These are phyloP conservation scores for Xylaria sp. DNA, from an alignment of 2,329 filamentous ascomycete genomes.

Conservation along the genomic window DNA sequence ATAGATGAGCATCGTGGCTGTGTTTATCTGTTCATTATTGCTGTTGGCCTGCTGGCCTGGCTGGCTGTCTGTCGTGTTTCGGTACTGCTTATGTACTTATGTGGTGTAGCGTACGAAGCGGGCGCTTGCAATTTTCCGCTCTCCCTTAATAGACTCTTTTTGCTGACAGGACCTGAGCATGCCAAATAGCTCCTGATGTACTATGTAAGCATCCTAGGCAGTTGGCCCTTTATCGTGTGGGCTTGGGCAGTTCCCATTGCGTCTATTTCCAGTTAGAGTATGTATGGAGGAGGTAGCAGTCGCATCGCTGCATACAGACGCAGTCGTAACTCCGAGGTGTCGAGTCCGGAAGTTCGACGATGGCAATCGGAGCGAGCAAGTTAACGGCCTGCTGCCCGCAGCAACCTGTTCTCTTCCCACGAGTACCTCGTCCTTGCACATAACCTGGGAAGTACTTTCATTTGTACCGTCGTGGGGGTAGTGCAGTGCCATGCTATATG, in stretches of 20 bases:
- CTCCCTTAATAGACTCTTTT: not conserved
- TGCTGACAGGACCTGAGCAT: not conserved
- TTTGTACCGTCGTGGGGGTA: slow-evolving; percentile 17
- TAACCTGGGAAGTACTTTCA: not conserved
- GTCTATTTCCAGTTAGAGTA: not conserved
- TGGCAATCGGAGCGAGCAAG: slow-evolving; percentile 7
- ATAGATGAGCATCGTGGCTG: slow-evolving; percentile 30
- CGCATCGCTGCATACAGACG: slow-evolving; percentile 8
- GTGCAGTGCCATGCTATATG: not conserved
- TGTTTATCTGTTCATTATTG: slow-evolving; percentile 9
- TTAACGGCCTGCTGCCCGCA: slow-evolving; percentile 11
- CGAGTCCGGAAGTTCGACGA: slow-evolving; percentile 3
- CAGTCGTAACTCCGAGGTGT: not conserved
- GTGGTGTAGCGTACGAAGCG: not conserved
- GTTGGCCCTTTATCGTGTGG: not conserved
- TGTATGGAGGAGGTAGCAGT: not conserved
- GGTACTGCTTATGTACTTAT: slow-evolving; percentile 13
- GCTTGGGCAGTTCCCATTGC: not conserved
- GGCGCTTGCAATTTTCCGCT: not conserved
- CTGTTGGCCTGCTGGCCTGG: slow-evolving; percentile 10
- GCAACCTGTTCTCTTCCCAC: slow-evolving; percentile 15
- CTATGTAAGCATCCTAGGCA: not conserved
- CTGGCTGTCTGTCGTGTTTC: slow-evolving; percentile 8
- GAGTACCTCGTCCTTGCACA: not conserved
- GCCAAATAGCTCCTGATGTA: not conserved